A percentile compares a stretch with the other conserved stretches of the same genome.
Conservation (phyloP, 1,139 yeast genomes). For the Pichia sp. region DNA sequence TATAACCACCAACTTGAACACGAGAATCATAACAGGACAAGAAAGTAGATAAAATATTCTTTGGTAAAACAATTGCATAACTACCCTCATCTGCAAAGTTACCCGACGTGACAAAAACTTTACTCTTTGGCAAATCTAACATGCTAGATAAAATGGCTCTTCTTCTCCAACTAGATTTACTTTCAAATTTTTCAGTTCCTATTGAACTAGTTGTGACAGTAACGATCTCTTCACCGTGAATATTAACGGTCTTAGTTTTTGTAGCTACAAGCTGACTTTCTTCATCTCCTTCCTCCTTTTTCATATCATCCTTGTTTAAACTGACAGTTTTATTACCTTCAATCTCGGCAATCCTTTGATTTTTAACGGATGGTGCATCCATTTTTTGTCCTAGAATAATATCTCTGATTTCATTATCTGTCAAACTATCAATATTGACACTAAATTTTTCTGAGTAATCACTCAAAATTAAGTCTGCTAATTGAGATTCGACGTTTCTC, state of each 20-base stretch:
- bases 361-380: slow-evolving; percentile 76
- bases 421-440: slow-evolving; percentile 78
- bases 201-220: slow-evolving; percentile 89
- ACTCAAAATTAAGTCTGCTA: slow-evolving; percentile 78
- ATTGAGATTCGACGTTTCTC: slow-evolving; percentile 80
- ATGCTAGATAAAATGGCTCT: slow-evolving; percentile 76
- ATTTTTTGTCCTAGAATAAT: slow-evolving; percentile 92
- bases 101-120: slow-evolving; percentile 63
- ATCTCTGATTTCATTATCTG: slow-evolving; percentile 91
- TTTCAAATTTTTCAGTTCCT: slow-evolving; percentile 76
- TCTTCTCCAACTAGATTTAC: slow-evolving; percentile 88
- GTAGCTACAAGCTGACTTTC: slow-evolving; percentile 56
- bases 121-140: slow-evolving; percentile 67
- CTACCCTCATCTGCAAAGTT: slow-evolving; percentile 49
- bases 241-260: slow-evolving; percentile 79
- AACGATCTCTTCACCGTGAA: slow-evolving; percentile 92
- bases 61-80: slow-evolving; percentile 73
- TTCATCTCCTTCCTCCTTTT: slow-evolving; percentile 22
- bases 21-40: slow-evolving; percentile 77
- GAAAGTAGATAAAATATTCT: slow-evolving; percentile 69
- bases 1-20: slow-evolving; percentile 73
- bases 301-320: slow-evolving; percentile 4
- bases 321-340: slow-evolving; percentile 41
- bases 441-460: slow-evolving; percentile 84
- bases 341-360: slow-evolving; percentile 72